Conservation (phyloP, 345 rosid species). For the Murraya paniculata region DNA sequence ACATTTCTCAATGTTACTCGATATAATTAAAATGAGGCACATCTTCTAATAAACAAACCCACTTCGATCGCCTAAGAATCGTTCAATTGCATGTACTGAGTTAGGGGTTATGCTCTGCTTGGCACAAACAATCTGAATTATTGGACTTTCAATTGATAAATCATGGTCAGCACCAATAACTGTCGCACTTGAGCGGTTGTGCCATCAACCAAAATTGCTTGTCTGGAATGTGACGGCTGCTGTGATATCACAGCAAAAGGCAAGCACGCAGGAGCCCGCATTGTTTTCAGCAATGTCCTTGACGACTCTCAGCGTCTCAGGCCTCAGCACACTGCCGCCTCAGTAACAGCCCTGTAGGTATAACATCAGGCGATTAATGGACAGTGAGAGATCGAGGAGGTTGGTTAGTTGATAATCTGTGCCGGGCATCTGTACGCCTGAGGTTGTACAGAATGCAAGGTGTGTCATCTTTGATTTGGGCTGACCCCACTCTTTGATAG, state of each 20-base stretch:
- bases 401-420: not conserved
- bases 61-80: not conserved
- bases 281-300: constrained; percentile 11
- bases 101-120: not conserved
- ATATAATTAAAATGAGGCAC: not conserved
- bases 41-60: not conserved
- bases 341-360: not conserved
- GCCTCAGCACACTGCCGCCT: not conserved
- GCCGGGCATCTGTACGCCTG: not conserved
- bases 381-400: not conserved
- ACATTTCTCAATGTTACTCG: not conserved
- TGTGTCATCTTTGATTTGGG: not conserved
- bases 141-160: not conserved
- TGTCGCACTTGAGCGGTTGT: not conserved
- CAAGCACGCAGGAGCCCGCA: not conserved
- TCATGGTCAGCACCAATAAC: not conserved
- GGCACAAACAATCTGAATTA: not conserved
- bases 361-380: not conserved
- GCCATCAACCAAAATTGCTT: not conserved
- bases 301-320: not conserved
- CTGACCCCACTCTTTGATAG: not conserved
- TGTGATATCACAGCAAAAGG: not conserved
- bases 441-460: not conserved
- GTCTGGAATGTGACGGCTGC: not conserved
- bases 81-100: not conserved